These are phyloP conservation scores for Umbelopsis isabellina DNA, from an alignment of 192 early-diverging fungal genomes.

Conservation along the genomic window DNA sequence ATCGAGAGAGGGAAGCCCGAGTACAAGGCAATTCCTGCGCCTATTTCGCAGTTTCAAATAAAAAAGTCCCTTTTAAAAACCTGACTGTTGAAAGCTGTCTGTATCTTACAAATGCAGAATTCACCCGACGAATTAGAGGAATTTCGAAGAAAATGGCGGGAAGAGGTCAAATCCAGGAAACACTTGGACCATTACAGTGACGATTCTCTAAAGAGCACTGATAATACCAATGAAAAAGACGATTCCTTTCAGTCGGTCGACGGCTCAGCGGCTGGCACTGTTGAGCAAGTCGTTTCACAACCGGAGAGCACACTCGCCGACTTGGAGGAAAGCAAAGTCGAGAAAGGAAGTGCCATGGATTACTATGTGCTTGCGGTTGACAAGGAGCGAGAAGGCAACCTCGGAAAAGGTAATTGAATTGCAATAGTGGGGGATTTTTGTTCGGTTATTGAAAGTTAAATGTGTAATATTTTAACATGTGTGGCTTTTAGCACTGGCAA, in stretches of 20 bases:
- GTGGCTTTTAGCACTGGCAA: conserved; percentile 31
- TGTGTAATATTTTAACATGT: not conserved
- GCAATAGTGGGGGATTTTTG: not conserved
- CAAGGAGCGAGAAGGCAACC: conserved; percentile 41
- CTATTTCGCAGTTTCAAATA: too few relatives aligned
- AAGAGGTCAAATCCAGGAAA: conserved; percentile 32
- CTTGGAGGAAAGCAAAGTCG: not conserved
- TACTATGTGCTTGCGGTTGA: conserved; percentile 38
- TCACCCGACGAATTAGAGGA: conserved; percentile 27
- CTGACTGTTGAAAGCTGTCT: too few relatives aligned
- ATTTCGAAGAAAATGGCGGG: conserved; percentile 31
- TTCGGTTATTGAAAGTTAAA: not conserved
- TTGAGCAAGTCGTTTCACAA: conserved; percentile 14
- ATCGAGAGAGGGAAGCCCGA: too few relatives aligned
- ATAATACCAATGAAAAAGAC: not conserved
- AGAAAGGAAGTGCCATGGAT: conserved; percentile 29
- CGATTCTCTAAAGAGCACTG: not conserved
- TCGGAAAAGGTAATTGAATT: conserved; percentile 35
- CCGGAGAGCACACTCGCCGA: not conserved
- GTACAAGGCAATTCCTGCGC: too few relatives aligned
- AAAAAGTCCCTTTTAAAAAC: too few relatives aligned
- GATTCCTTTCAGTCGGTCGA: not conserved
- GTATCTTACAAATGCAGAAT: not conserved
- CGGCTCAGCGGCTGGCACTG: conserved; percentile 2
- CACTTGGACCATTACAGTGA: not conserved